Percentiles rank a stretch among this genome's conserved stretches.
phyloP scores from a whole-genome alignment of 192 early-diverging fungal genomes.

The Coemansia sp. region DNA sequence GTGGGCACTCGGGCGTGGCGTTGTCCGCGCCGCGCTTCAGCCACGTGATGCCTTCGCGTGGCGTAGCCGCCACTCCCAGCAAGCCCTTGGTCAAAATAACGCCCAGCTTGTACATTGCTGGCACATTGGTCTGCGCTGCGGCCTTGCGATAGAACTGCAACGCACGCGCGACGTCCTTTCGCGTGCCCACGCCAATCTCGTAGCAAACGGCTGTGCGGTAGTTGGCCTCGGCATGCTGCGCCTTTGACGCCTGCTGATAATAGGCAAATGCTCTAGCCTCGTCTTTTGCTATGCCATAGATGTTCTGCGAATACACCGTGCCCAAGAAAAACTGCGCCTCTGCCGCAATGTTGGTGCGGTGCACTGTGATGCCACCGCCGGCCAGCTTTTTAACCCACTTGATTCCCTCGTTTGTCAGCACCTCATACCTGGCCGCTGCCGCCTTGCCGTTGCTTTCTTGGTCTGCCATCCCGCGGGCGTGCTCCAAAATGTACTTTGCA shows the following conservation, averaged over 20 bases:
- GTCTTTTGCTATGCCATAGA: slow-evolving; percentile 76
- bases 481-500: slow-evolving; percentile 84
- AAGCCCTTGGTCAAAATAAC: slow-evolving; percentile 88
- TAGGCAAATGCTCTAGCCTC: slow-evolving; percentile 88
- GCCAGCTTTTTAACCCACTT: slow-evolving; percentile 87
- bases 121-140: slow-evolving; percentile 84
- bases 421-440: slow-evolving; percentile 70
- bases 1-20: slow-evolving; percentile 89
- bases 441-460: slow-evolving; percentile 71
- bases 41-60: slow-evolving; percentile 93
- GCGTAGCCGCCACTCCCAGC: slow-evolving; percentile 73
- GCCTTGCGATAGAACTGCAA: slow-evolving; percentile 94
- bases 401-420: slow-evolving; percentile 76
- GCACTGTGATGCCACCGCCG: slow-evolving; percentile 61
- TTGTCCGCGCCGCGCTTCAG: slow-evolving; percentile 89
- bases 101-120: slow-evolving; percentile 97
- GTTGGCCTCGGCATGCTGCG: slow-evolving; percentile 87
- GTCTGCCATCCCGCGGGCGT: slow-evolving; percentile 66
- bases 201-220: slow-evolving; percentile 97
- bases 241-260: slow-evolving; percentile 92
- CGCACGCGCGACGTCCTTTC: slow-evolving; percentile 76
- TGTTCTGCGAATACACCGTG: slow-evolving; percentile 85
- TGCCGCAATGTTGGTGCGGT: slow-evolving; percentile 73
- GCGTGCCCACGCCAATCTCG: slow-evolving; percentile 93
- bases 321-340: slow-evolving; percentile 95